Conservation (phyloP, 257 asterid species). For the Linderniella brevidens region DNA sequence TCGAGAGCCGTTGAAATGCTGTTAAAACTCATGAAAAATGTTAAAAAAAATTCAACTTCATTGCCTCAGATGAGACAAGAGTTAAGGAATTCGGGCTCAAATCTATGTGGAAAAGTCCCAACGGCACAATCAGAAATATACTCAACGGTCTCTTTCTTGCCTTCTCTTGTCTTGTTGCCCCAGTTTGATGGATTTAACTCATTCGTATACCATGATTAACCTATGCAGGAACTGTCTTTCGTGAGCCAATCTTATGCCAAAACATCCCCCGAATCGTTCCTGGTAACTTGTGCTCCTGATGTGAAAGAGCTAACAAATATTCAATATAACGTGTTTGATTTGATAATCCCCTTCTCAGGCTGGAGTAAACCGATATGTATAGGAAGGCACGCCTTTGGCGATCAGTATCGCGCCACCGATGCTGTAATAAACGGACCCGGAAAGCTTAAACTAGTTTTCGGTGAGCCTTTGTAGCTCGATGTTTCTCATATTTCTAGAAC, state of each 20-base stretch:
- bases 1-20: constrained; percentile 1
- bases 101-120: constrained; percentile 88
- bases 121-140: constrained; percentile 87
- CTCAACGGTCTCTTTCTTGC: constrained; percentile 34
- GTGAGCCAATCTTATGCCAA: constrained; percentile 75
- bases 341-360: constrained; percentile 31
- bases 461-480: constrained; percentile 22
- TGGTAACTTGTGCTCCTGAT: constrained; percentile 32
- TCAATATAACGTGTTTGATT: constrained; percentile 10
- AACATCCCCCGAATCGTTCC: constrained; percentile 75
- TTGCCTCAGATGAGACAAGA: constrained; percentile 62
- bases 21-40: not conserved
- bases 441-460: constrained; percentile 80
- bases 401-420: constrained; percentile 88
- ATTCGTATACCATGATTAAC: not conserved
- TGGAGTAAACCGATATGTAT: constrained; percentile 92
- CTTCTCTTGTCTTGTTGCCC: not conserved
- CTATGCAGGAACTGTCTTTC: constrained; percentile 74
- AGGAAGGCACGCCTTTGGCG: constrained; percentile 95
- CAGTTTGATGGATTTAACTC: not conserved
- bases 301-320: constrained; percentile 4
- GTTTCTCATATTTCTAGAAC: too few relatives aligned
- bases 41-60: not conserved
- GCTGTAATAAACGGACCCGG: constrained; percentile 61
- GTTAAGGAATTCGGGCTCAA: constrained; percentile 80